Conservation (phyloP, 2,329 filamentous ascomycete species). For the Cercospora zeina region DNA sequence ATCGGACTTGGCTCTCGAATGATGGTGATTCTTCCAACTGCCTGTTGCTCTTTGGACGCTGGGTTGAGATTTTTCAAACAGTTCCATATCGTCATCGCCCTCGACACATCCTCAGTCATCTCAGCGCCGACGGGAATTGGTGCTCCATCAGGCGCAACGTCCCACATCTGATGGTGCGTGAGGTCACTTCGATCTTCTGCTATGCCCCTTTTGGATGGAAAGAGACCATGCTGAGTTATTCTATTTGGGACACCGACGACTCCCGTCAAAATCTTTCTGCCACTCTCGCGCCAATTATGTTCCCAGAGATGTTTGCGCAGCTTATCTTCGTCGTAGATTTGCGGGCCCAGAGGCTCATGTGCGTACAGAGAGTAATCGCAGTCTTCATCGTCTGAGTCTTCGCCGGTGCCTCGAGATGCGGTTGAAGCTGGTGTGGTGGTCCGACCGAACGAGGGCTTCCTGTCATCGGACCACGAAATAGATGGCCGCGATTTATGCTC, state of each 20-base stretch:
- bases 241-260: constrained; percentile 50
- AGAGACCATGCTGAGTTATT: constrained; percentile 47
- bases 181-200: constrained; percentile 47
- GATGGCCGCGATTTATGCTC: constrained; percentile 22
- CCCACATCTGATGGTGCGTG: constrained; percentile 60
- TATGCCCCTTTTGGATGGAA: constrained; percentile 45
- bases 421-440: constrained; percentile 26
- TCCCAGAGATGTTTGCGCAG: constrained; percentile 49
- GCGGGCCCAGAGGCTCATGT: constrained; percentile 44
- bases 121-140: constrained; percentile 44
- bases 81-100: constrained; percentile 41
- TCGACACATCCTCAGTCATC: constrained; percentile 40
- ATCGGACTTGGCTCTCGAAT: constrained; percentile 62
- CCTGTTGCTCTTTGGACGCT: constrained; percentile 44
- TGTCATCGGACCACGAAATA: not conserved
- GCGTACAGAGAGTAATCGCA: constrained; percentile 45
- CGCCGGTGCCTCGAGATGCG: constrained; percentile 33
- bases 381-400: constrained; percentile 43
- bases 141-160: constrained; percentile 52
- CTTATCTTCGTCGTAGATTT: constrained; percentile 48
- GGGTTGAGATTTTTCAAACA: constrained; percentile 42
- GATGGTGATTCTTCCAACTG: constrained; percentile 61
- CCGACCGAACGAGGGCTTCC: constrained; percentile 24
- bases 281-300: constrained; percentile 47
- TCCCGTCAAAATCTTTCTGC: constrained; percentile 45